Conservation (phyloP, 169 alveolate species). For the Plasmodium gallinaceum region DNA sequence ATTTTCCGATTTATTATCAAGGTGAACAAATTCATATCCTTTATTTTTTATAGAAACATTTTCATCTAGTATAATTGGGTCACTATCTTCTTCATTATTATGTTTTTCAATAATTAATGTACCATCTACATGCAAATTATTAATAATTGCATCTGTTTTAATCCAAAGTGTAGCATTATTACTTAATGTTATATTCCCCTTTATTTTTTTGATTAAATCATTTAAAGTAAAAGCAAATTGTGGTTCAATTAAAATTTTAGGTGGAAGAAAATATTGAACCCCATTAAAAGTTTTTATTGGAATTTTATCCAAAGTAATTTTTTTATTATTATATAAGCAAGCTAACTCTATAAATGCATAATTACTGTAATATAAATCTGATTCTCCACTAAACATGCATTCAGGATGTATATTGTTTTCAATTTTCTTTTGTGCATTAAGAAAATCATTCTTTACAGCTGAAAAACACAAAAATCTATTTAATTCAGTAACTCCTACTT, state of each 20-base stretch:
- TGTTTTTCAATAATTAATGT: conserved; percentile 28
- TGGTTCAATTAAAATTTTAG: conserved; percentile 67
- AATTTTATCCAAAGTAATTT: conserved; percentile 22
- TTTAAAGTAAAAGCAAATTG: conserved; percentile 68
- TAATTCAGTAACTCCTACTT: conserved; percentile 88
- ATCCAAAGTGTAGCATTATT: conserved; percentile 55
- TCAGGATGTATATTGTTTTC: conserved; percentile 84
- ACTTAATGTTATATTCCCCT: conserved; percentile 45
- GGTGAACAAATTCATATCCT: conserved; percentile 43
- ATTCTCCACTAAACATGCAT: conserved; percentile 88
- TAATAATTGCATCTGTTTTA: conserved; percentile 59
- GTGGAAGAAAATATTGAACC: conserved; percentile 42
- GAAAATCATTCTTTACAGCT: conserved; percentile 89
- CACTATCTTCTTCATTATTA: neutral
- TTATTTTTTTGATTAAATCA: conserved; percentile 48
- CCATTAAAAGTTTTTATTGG: conserved; percentile 31
- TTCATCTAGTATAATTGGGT: conserved; percentile 53
- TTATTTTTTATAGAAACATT: conserved; percentile 35
- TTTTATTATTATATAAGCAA: conserved; percentile 81
- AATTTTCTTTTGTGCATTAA: conserved; percentile 83
- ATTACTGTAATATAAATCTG: conserved; percentile 86
- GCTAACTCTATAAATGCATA: conserved; percentile 82
- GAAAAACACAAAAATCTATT: conserved; percentile 89
- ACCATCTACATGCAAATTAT: conserved; percentile 42
- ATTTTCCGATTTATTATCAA: neutral